Evolutionary conservation across 257 asterid genomes (phyloP).

Genomic region (Haberlea rhodopensis): DNA sequence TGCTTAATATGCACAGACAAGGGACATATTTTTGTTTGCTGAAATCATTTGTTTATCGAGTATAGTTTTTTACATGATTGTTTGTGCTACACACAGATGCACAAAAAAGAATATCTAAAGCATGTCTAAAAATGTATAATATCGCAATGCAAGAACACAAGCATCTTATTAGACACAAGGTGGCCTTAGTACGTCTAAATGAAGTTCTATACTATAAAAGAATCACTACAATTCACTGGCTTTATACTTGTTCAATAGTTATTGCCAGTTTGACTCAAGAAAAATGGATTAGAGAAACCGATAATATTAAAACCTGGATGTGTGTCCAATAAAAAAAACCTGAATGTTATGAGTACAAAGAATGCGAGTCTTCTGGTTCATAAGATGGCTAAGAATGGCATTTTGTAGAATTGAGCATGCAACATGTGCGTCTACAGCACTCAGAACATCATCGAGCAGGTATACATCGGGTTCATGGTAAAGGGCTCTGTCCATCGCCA

Average conservation of each 20-base stretch:
- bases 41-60: no score
- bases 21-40: no score
- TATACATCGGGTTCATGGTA: slow-evolving; percentile 61
- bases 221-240: not conserved
- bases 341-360: slow-evolving; percentile 91
- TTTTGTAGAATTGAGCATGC: slow-evolving; percentile 66
- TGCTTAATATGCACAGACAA: no score
- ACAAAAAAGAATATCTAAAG: not conserved
- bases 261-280: not conserved
- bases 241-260: not conserved
- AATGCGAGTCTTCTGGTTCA: slow-evolving; percentile 72
- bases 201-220: not conserved
- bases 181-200: not conserved
- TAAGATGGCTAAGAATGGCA: slow-evolving; percentile 73
- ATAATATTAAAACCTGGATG: not conserved
- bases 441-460: slow-evolving; percentile 90
- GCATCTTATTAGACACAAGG: not conserved
- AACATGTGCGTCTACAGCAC: slow-evolving; percentile 98
- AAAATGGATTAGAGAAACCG: slow-evolving; percentile 8
- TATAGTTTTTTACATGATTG: no score
- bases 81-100: not conserved
- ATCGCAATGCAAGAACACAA: not conserved
- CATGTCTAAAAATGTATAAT: not conserved
- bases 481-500: slow-evolving; percentile 62
- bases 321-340: slow-evolving; percentile 36